Evolutionary conservation across 106 monocot genomes (phyloP).

Genomic region (Hemerocallis citrina): DNA sequence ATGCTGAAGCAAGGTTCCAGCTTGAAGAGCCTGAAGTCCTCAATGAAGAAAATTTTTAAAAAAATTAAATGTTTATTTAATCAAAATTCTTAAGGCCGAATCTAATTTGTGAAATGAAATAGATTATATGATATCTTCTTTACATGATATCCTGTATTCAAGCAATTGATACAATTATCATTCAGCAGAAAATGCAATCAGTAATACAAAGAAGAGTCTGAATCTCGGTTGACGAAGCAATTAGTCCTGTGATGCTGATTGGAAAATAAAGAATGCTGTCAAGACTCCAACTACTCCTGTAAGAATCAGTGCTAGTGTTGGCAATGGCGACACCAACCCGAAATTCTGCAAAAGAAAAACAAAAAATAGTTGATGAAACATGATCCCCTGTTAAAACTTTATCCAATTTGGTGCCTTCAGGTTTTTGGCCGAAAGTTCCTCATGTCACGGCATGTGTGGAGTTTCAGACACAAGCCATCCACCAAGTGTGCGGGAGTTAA

Average conservation of each 20-base stretch:
- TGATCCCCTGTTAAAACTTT: neutral
- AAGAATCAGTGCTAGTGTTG: constrained; percentile 42
- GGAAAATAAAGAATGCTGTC: constrained; percentile 59
- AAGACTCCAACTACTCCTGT: constrained; percentile 51
- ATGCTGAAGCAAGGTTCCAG: too few species aligned
- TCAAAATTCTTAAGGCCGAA: too few species aligned
- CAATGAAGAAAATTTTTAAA: too few species aligned
- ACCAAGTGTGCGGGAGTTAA: neutral
- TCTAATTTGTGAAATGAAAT: too few species aligned
- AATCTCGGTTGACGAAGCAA: neutral
- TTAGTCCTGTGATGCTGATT: constrained; percentile 51
- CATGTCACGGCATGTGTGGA: too few species aligned
- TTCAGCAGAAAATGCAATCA: neutral
- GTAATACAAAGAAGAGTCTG: neutral
- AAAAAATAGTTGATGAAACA: neutral
- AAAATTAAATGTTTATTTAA: too few species aligned
- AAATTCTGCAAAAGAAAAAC: constrained; percentile 53
- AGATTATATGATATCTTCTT: neutral
- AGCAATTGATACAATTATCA: neutral
- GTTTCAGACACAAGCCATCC: neutral
- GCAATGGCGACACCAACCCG: constrained; percentile 46
- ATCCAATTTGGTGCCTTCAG: too few species aligned
- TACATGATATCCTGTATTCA: neutral
- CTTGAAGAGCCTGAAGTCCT: too few species aligned
- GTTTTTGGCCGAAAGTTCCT: too few species aligned